phyloP scores from a whole-genome alignment of 345 rosid genomes.

The Eucalyptus tenuipes region DNA sequence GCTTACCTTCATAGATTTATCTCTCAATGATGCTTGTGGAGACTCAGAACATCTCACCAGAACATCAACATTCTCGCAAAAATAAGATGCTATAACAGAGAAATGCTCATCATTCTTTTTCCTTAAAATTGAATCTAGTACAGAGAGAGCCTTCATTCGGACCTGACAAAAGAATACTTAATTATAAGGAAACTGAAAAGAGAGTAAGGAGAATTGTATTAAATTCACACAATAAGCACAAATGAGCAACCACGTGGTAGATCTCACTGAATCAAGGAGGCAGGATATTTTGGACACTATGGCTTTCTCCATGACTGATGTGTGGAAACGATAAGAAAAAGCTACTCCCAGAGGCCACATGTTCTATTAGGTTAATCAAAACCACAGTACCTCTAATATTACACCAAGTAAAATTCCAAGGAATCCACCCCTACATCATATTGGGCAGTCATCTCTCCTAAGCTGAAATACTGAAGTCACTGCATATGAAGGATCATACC shows the following conservation, averaged over 20 bases:
- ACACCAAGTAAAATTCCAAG: neutral
- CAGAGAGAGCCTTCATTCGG: conserved; percentile 85
- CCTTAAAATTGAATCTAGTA: conserved; percentile 85
- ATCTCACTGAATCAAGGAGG: neutral
- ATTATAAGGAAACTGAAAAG: neutral
- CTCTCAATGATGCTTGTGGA: conserved; percentile 85
- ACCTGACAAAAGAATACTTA: conserved; percentile 35
- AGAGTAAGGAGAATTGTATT: neutral
- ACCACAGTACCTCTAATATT: neutral
- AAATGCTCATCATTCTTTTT: conserved; percentile 63
- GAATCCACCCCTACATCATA: neutral
- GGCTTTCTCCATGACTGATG: neutral
- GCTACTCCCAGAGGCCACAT: neutral
- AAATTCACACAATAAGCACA: neutral
- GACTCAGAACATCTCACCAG: conserved; percentile 67
- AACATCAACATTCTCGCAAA: conserved; percentile 54
- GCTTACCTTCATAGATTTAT: conserved; percentile 73
- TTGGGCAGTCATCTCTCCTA: neutral
- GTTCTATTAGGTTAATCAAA: neutral
- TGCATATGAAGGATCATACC: conserved; percentile 12
- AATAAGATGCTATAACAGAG: conserved; percentile 53
- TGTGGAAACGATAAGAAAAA: neutral
- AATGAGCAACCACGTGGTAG: neutral
- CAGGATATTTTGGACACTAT: neutral
- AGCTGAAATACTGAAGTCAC: neutral